phyloP scores from a whole-genome alignment of 1,284 basidiomycete species.

The Trametes sp. region DNA sequence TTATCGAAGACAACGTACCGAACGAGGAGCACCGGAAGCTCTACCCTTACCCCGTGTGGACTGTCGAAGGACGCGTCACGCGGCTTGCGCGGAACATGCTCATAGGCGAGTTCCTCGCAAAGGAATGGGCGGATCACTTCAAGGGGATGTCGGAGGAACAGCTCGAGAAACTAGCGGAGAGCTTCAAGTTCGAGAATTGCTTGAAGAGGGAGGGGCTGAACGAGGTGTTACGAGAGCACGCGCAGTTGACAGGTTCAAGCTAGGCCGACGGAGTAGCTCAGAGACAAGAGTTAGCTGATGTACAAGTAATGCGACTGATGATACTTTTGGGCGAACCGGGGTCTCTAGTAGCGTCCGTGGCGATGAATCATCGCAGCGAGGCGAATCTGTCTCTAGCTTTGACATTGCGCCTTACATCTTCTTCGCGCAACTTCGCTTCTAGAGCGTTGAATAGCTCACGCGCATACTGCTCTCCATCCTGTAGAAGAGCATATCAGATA shows the following conservation, averaged over 20 bases:
- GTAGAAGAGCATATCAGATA: neutral
- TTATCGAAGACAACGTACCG: slow-evolving; percentile 55
- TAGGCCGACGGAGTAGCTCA: neutral
- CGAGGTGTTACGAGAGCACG: slow-evolving; percentile 42
- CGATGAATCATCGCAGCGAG: slow-evolving; percentile 18
- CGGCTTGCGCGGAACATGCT: slow-evolving; percentile 66
- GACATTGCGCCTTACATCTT: slow-evolving; percentile 44
- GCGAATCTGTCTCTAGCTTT: slow-evolving; percentile 45
- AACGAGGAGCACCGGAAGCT: slow-evolving; percentile 48
- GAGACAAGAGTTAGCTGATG: slow-evolving; percentile 2
- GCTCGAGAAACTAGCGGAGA: slow-evolving; percentile 64
- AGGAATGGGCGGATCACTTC: slow-evolving; percentile 73
- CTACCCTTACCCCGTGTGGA: slow-evolving; percentile 63
- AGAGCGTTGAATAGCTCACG: slow-evolving; percentile 44
- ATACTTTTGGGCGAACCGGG: slow-evolving; percentile 5
- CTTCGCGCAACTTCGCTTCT: slow-evolving; percentile 46
- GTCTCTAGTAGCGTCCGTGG: neutral
- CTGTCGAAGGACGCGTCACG: slow-evolving; percentile 52
- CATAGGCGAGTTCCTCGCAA: slow-evolving; percentile 68
- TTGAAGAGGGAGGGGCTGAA: slow-evolving; percentile 56
- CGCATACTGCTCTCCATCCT: slow-evolving; percentile 49
- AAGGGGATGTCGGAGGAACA: slow-evolving; percentile 60
- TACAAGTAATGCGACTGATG: slow-evolving; percentile 15
- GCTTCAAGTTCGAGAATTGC: slow-evolving; percentile 70
- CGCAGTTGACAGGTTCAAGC: neutral